Percentiles rank a stretch among this genome's conserved stretches.
Conservation (phyloP, 345 rosid species). For the Citrus mangshanensis region DNA sequence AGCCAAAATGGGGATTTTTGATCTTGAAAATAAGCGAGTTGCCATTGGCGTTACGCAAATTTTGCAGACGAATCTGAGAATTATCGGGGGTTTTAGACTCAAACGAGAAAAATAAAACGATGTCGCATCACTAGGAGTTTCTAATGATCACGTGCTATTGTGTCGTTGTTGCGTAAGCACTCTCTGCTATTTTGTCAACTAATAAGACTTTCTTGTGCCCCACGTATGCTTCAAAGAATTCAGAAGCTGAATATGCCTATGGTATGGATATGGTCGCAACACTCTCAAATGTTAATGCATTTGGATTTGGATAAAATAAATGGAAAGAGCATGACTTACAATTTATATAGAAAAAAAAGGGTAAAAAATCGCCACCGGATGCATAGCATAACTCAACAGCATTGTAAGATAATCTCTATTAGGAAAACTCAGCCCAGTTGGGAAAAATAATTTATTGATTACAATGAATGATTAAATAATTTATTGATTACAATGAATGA, state of each 20-base stretch:
- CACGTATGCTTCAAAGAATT: neutral
- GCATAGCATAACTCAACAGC: neutral
- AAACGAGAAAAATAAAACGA: neutral
- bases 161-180: too few relatives aligned
- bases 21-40: conserved; percentile 48
- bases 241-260: neutral
- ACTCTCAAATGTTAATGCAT: neutral
- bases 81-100: neutral
- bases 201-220: neutral
- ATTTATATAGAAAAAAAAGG: too few relatives aligned
- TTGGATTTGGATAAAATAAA: neutral
- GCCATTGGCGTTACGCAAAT: conserved; percentile 24
- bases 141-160: neutral
- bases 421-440: neutral
- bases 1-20: conserved; percentile 30
- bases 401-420: neutral
- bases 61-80: neutral
- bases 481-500: neutral
- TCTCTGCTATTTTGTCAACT: too few relatives aligned
- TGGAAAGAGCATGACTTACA: neutral
- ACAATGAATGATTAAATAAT: neutral
- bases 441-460: neutral
- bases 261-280: neutral
- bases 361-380: neutral
- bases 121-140: neutral